Evolutionary conservation across 1,139 yeast species (phyloP).

Genomic region (Kodamaea fungicola): DNA sequence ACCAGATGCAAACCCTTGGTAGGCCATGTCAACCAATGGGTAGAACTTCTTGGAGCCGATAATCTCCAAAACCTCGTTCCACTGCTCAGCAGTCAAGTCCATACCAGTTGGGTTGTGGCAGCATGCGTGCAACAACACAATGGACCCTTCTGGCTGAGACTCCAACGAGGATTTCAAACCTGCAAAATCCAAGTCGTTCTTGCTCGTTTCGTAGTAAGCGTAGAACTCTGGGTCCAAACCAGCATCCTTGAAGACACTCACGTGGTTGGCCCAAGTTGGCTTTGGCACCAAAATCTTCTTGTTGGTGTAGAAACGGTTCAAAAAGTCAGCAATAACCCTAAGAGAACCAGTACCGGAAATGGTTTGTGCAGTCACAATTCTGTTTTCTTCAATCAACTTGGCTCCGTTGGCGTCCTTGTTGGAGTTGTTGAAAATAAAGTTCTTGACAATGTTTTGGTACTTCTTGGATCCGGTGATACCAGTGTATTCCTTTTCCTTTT

Average conservation of each 20-base stretch:
- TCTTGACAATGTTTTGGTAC: conserved; percentile 47
- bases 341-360: conserved; percentile 61
- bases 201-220: conserved; percentile 51
- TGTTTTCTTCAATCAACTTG: conserved; percentile 42
- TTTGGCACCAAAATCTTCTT: conserved; percentile 55
- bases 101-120: conserved; percentile 97
- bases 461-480: conserved; percentile 51
- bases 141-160: conserved; percentile 48
- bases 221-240: conserved; percentile 43
- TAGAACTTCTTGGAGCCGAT: conserved; percentile 54
- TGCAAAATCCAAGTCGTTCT: conserved; percentile 52
- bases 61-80: conserved; percentile 68
- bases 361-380: conserved; percentile 56
- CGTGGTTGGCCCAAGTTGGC: conserved; percentile 79
- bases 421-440: conserved; percentile 50
- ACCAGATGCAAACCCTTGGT: conserved; percentile 92
- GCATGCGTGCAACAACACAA: conserved; percentile 84
- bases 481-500: conserved; percentile 56
- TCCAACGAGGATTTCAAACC: conserved; percentile 43
- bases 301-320: conserved; percentile 43
- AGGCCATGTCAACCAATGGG: conserved; percentile 87
- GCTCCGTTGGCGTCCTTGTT: conserved; percentile 47
- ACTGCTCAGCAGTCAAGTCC: conserved; percentile 78
- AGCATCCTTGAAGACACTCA: conserved; percentile 52
- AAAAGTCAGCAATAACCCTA: conserved; percentile 53